Base-by-base conservation (phyloP, 75 land plant genomes). In the Selaginella tamariscina region DNA sequence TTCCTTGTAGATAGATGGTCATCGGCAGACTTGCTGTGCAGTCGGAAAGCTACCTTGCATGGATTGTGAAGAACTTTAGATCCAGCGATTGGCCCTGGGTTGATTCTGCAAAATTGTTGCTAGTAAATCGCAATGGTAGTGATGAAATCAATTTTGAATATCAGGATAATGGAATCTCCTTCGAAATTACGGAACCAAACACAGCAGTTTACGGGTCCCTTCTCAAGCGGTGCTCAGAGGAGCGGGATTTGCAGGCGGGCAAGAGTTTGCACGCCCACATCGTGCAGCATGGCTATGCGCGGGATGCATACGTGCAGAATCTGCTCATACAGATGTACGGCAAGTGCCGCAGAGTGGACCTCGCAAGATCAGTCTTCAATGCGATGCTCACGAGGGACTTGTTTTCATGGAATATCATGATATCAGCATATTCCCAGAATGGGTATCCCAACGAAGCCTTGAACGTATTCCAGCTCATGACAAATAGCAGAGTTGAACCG, bases 401-500 rank as follows among this genome's bases (percentile, higher is more conserved):
- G 8, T 59, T 23, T 21, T 59, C 62, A 8, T 59, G 62, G 62
- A 59, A 59, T 21, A 21, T 59, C 62, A 59, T 59, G 5, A 59
- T 59, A 8, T 8, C 62, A 59, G 62, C 62, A 21, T 59, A 27
- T 59, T 5, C 39, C 21, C 23, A 32, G 22, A 39, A 39, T 39
- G 49, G 49, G 49, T 15, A 39, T 39, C 15, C 49, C 5, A 5
- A 5, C 11, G 15, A 39, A 39, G 49, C 49, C 11, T 15, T 39
- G 15, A 15, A 39, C 5, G 11, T 39, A 5, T 39, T 39, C 15
- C 49, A 39, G 15, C 11, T 39, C 5, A 39, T 39, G 49, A 22
- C 20, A 30, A 49, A 44, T 1, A 59, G 22, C 23, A 28, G 33
- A 9, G 23, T 66, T 5, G 27, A 60, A 54, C 81, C 75, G 31